phyloP scores from a whole-genome alignment of 2,329 filamentous ascomycete genomes.

The Fusarium sp. region DNA sequence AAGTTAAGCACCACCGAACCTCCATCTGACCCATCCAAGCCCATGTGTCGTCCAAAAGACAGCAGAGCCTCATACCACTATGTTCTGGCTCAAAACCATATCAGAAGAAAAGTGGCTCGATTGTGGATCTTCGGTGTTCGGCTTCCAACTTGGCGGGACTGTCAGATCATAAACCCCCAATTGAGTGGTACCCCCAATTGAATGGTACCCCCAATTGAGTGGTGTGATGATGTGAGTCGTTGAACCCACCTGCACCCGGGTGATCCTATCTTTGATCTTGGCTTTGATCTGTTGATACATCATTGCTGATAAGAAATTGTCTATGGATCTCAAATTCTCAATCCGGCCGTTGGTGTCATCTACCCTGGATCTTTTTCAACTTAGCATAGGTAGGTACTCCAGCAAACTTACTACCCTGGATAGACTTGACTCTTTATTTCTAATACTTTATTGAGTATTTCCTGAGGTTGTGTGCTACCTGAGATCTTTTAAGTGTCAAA shows the following conservation, averaged over 20 bases:
- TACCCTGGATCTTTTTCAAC: no score
- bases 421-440: no score
- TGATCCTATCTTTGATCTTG: background rate
- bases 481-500: no score
- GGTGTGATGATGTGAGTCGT: background rate
- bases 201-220: no score
- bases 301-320: background rate
- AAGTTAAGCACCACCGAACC: background rate
- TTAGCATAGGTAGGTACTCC: no score
- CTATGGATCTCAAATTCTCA: no score
- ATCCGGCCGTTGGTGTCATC: no score
- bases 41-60: background rate
- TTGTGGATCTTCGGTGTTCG: background rate
- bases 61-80: background rate
- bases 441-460: no score
- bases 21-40: background rate
- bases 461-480: no score
- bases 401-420: no score
- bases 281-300: background rate
- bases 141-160: background rate
- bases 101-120: background rate
- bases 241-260: background rate
- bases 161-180: background rate
- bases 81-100: background rate
- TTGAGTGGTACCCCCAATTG: no score